Conservation (phyloP, 2,329 filamentous ascomycete species). For the Sporothrix sp. region DNA sequence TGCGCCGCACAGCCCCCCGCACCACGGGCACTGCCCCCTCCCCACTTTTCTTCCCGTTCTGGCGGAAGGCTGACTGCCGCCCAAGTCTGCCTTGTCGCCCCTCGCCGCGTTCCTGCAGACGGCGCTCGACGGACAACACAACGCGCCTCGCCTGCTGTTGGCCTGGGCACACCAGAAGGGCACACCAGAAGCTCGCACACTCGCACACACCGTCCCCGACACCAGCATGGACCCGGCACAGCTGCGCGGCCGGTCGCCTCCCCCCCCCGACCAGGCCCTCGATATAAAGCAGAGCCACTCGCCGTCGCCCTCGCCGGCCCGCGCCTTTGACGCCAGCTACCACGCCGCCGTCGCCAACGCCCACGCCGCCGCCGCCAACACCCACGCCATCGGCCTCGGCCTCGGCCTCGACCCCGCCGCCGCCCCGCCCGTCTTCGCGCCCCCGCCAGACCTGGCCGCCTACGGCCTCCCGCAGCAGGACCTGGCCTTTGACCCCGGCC, state of each 20-base stretch:
- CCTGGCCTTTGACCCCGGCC: conserved; percentile 34
- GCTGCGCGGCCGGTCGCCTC: conserved; percentile 51
- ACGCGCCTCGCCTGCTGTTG: background rate
- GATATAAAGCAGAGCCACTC: conserved; percentile 61
- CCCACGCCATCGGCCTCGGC: conserved; percentile 39
- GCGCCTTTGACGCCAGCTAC: conserved; percentile 43
- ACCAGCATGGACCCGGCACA: conserved; percentile 42
- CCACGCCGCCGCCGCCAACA: conserved; percentile 15
- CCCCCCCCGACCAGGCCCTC: conserved; percentile 44
- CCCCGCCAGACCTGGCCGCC: conserved; percentile 33
- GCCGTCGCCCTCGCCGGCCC: conserved; percentile 44
- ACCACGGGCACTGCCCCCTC: conserved; percentile 30
- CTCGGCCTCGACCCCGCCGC: conserved; percentile 46
- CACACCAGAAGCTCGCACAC: conserved; percentile 4
- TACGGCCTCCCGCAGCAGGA: conserved; percentile 27
- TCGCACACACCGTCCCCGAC: background rate
- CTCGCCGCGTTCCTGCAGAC: background rate
- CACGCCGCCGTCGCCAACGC: conserved; percentile 21
- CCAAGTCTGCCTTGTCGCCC: conserved; percentile 34
- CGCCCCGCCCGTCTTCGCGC: conserved; percentile 29
- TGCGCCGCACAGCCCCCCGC: conserved; percentile 37
- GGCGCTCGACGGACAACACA: too few species aligned
- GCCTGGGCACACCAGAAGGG: background rate
- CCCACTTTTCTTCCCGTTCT: conserved; percentile 2
- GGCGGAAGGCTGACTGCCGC: conserved; percentile 33